Conservation (phyloP, 768 basidiomycete genomes). For the Suillus hirtellus region DNA sequence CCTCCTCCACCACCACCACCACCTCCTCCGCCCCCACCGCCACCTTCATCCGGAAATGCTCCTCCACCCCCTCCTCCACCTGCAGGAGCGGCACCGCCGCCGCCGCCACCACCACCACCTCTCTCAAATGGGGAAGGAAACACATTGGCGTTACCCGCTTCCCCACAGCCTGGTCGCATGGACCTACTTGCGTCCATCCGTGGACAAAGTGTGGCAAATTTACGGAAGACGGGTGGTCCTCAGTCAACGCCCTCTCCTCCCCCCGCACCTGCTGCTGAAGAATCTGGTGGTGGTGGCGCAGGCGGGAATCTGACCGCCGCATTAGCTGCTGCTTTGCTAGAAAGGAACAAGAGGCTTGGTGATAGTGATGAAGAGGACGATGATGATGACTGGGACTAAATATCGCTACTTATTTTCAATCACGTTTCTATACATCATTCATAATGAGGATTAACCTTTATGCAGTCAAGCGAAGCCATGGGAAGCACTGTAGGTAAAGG, state of each 20-base stretch:
- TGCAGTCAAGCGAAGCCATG: neutral
- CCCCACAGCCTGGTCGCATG: conserved; percentile 59
- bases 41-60: conserved; percentile 25
- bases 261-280: conserved; percentile 32
- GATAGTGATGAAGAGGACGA: conserved; percentile 84
- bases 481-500: conserved; percentile 1
- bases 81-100: conserved; percentile 18
- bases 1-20: conserved; percentile 33
- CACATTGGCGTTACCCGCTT: conserved; percentile 37
- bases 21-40: conserved; percentile 28
- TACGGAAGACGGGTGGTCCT: conserved; percentile 53
- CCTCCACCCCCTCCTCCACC: conserved; percentile 36
- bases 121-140: conserved; percentile 31
- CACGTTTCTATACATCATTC: conserved; percentile 10
- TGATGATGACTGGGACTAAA: conserved; percentile 62
- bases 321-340: conserved; percentile 78
- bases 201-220: conserved; percentile 70
- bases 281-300: conserved; percentile 38
- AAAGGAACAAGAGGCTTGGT: conserved; percentile 84
- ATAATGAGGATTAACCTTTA: conserved; percentile 17
- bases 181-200: conserved; percentile 81
- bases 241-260: conserved; percentile 37
- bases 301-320: conserved; percentile 81
- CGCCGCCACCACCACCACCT: conserved; percentile 30
- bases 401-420: conserved; percentile 8